Base-by-base conservation (phyloP, 257 asterid species). In the Linderniella brevidens region DNA sequence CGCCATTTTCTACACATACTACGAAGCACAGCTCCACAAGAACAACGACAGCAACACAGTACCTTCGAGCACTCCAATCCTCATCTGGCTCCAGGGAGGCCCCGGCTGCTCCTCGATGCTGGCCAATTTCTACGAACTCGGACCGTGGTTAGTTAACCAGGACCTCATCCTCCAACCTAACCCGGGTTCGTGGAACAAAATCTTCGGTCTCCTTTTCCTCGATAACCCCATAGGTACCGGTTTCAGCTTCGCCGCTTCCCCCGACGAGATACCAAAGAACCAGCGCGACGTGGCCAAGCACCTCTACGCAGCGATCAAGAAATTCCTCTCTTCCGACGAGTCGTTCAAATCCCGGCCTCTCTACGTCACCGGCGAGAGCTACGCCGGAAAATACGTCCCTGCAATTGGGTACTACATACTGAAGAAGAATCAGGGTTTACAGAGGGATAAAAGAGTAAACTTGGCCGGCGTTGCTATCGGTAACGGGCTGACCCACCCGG, bases 81-180 rank as follows among this genome's bases (percentile, higher is more conserved):
- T 68, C 39, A 65, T 77, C 17, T 77, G 86, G 82, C 82, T 73
- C 11, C 79, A 77, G 52, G 87, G 79, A 0, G 79, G 87, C n/a
- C 87, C 79, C 13, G 82, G 82, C 7, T 77, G 87, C 25, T 70
- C 82, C 5, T 77, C 87, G 20, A 65, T 73, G 87, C 12, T 74
- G 0, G 87, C 69, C 1, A 77, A 77, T 54, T 74, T 70, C 49
- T 68, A 52, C 16, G 82, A 77, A 46, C 67, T 77, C 13, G 82
- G 79, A 4, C 79, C 82, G 0, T 77, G 77, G 71, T 64, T 63
- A 0, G 68, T 77, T 4, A 57, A 55, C 19, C 40, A 41, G 17
- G 40, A 40, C 5, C 14, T 64, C 0, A 17, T 54, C 0, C 66
- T 74, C 12, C 50, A 60, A 9, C 50, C 48, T 6, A 74, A 77